Evolutionary conservation across 31 red algal genomes (phyloP).

Genomic region (Asparagopsis taxiformis): DNA sequence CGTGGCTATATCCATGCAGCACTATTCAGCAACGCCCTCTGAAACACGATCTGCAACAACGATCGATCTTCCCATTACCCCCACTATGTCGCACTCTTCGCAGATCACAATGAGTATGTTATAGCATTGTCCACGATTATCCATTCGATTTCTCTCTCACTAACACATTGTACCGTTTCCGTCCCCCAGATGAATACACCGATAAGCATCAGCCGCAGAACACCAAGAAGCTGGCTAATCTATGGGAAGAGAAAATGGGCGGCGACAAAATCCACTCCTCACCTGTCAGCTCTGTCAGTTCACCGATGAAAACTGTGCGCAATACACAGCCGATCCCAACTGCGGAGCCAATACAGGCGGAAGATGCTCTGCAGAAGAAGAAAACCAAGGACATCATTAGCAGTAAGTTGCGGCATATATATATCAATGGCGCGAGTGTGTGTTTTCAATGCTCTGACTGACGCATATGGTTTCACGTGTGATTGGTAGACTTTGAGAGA

Average conservation of each 20-base stretch:
- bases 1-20: no score
- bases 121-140: no score
- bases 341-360: not conserved
- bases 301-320: conserved; percentile 2
- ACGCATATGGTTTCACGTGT: not conserved
- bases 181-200: conserved; percentile 42
- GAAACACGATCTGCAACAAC: no score
- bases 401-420: conserved; percentile 19
- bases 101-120: no score
- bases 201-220: conserved; percentile 35
- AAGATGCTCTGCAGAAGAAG: conserved; percentile 10
- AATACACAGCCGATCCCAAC: conserved; percentile 8
- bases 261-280: conserved; percentile 18
- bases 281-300: conserved; percentile 28
- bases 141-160: no score
- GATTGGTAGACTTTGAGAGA: conserved; percentile 8
- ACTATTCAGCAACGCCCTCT: no score
- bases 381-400: conserved; percentile 54
- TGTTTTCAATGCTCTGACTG: not conserved
- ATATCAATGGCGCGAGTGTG: not conserved
- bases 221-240: conserved; percentile 43
- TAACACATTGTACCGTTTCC: no score
- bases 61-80: no score
- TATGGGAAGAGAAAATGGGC: conserved; percentile 46
- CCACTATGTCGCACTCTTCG: no score